These are phyloP conservation scores for Stagonosporopsis rhizophila DNA, from an alignment of 2,329 filamentous ascomycete species.

Conservation along the genomic window DNA sequence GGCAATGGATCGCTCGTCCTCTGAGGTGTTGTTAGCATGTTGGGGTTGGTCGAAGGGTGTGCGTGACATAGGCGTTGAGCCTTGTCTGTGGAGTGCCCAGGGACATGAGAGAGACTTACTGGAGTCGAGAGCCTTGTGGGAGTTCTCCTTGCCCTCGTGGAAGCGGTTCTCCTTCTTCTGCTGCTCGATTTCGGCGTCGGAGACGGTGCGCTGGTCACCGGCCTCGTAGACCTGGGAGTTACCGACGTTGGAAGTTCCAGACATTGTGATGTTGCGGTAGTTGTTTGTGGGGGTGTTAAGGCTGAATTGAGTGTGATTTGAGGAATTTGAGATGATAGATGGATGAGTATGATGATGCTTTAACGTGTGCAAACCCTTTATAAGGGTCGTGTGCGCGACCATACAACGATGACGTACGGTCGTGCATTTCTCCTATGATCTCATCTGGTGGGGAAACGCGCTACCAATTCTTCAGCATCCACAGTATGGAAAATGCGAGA, in stretches of 20 bases:
- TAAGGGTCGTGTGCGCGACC: constrained; percentile 17
- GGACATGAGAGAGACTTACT: constrained; percentile 62
- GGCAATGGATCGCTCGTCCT: constrained; percentile 74
- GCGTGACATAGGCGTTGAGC: neutral
- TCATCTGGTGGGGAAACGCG: constrained; percentile 34
- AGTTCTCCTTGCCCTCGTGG: constrained; percentile 74
- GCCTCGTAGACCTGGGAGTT: constrained; percentile 72
- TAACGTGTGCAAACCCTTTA: constrained; percentile 20
- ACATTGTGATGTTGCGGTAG: constrained; percentile 50
- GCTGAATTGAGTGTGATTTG: neutral
- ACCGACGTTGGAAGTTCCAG: constrained; percentile 71
- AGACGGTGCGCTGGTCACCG: constrained; percentile 74
- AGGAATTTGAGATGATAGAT: constrained; percentile 5
- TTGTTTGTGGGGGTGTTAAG: constrained; percentile 4
- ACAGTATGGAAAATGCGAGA: constrained; percentile 15
- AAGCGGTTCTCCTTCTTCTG: constrained; percentile 66
- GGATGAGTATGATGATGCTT: neutral
- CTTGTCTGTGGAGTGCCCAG: neutral
- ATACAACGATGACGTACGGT: constrained; percentile 29
- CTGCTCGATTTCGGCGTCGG: constrained; percentile 60
- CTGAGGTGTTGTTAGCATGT: constrained; percentile 48
- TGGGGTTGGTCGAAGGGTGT: neutral
- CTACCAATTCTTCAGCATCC: constrained; percentile 22
- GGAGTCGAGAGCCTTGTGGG: constrained; percentile 73
- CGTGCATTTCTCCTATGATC: constrained; percentile 23